phyloP scores from a whole-genome alignment of 2,329 filamentous ascomycete genomes.

The Pseudocercospora crystallina region DNA sequence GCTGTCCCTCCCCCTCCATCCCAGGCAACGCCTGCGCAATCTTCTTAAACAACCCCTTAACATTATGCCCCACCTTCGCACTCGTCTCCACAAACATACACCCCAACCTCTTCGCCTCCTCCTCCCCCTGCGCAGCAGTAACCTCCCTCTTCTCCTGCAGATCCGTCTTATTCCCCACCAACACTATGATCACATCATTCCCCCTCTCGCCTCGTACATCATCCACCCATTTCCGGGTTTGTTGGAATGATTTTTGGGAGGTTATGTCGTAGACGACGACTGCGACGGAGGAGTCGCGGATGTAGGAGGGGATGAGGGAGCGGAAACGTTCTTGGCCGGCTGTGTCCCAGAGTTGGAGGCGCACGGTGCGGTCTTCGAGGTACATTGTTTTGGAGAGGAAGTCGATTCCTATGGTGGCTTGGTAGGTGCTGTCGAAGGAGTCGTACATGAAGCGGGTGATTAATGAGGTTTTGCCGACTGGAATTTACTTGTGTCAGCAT shows the following conservation, averaged over 20 bases:
- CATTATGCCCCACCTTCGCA: slow-evolving; percentile 95
- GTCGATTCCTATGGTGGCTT: slow-evolving; percentile 98
- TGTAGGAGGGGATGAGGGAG: slow-evolving; percentile 95
- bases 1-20: slow-evolving; percentile 88
- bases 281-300: slow-evolving; percentile 94
- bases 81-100: slow-evolving; percentile 99
- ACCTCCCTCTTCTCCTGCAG: slow-evolving; percentile 97
- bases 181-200: slow-evolving; percentile 97
- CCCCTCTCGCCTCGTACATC: slow-evolving; percentile 94
- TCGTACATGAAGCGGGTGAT: slow-evolving; percentile 99
- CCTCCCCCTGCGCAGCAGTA: slow-evolving; percentile 92
- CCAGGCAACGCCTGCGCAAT: slow-evolving; percentile 97
- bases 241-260: slow-evolving; percentile 86
- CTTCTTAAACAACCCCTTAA: slow-evolving; percentile 94
- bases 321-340: slow-evolving; percentile 97
- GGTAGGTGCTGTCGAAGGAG: slow-evolving; percentile 99
- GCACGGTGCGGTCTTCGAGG: slow-evolving; percentile 95
- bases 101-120: slow-evolving; percentile 96
- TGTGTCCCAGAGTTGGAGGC: slow-evolving; percentile 97
- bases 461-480: slow-evolving; percentile 96
- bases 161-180: slow-evolving; percentile 99
- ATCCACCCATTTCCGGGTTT: slow-evolving; percentile 99
- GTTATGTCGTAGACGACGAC: slow-evolving; percentile 98
- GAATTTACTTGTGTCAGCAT: slow-evolving; percentile 2
- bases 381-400: slow-evolving; percentile 99